Evolutionary conservation across 2,329 filamentous ascomycete genomes (phyloP).

Genomic region (Fusarium palustre): DNA sequence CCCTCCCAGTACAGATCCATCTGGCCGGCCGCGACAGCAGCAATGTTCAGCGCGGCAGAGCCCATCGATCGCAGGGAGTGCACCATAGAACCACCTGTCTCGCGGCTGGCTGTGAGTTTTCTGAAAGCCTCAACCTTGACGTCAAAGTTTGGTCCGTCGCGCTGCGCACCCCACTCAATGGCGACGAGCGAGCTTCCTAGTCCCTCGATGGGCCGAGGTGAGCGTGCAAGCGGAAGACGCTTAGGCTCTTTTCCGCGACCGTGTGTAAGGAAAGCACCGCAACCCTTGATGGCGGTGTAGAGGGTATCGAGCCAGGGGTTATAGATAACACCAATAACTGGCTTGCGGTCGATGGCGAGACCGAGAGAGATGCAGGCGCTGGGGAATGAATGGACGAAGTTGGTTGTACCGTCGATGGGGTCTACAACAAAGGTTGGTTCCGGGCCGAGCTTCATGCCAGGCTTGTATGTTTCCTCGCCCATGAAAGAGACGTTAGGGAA

Average conservation of each 20-base stretch:
- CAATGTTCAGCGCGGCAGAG: conserved; percentile 80
- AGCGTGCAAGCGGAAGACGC: conserved; percentile 56
- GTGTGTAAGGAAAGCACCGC: conserved; percentile 71
- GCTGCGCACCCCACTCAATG: conserved; percentile 78
- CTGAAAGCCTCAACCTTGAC: conserved; percentile 76
- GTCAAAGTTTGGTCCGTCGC: conserved; percentile 76
- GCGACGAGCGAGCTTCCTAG: conserved; percentile 74
- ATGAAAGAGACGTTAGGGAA: conserved; percentile 74
- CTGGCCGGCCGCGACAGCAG: conserved; percentile 76
- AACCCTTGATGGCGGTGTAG: conserved; percentile 75
- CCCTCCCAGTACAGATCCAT: conserved; percentile 85
- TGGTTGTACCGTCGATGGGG: conserved; percentile 83
- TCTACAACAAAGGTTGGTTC: conserved; percentile 84
- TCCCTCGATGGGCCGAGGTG: conserved; percentile 67
- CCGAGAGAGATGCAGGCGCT: conserved; percentile 82
- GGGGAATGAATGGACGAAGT: conserved; percentile 83
- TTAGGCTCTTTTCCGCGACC: conserved; percentile 55
- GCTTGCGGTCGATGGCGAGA: conserved; percentile 70
- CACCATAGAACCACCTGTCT: conserved; percentile 78
- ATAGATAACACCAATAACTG: conserved; percentile 80
- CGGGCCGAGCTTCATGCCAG: conserved; percentile 70
- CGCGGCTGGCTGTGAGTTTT: conserved; percentile 67
- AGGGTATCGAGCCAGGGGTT: conserved; percentile 79
- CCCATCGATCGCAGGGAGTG: conserved; percentile 78
- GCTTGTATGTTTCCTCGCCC: conserved; percentile 81